Evolutionary conservation across 1,139 yeast species (phyloP), one percentile per base, ranked within the genome.

Genomic region (Taphrina pruni): DNA sequence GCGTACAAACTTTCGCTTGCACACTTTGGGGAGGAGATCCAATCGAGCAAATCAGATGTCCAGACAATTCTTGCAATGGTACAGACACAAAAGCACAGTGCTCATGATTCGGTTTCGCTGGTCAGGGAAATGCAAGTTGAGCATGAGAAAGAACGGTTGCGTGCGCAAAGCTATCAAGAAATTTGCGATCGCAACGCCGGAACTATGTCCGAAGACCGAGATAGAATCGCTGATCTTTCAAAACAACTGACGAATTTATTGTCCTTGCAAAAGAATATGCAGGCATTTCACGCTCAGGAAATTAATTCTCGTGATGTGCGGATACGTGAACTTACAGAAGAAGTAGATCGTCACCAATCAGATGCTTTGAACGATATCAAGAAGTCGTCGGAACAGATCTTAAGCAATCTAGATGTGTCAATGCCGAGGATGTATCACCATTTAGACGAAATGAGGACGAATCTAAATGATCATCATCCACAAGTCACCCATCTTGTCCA

Each of bases 181-280:
- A 20, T 35, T 20, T 58, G 62, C 43, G 54, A 46, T 32, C 62
- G 62, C 9, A 58, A 58, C 32, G 62, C 62, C 11, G 54, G 62
- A 5, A 46, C 43, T 17, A 58, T 58, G 62, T 45, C 62, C n/a
- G 54, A 58, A 17, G 62, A 58, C 32, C 51, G 62, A 45, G 52
- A 58, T 26, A 43, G 51, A 32, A 45, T 58, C 11, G 39, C 62
- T 12, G 39, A 58, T 5, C 54, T 58, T 8, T 45, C 62, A 9
- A 58, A 32, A 17, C 62, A 58, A 20, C 26, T 58, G 11, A 12
- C 54, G 8, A 32, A n/a, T n/a, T 3, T 58, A 6, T 11, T 58
- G 14, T 14, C 21, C n/a, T 14, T 39, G 9, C 62, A 58, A n/a
- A 9, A 32, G 2, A 32, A 45, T 32, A n/a, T 12, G 8, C 41